phyloP scores from a whole-genome alignment of 2,329 filamentous ascomycete species.

The Nothophaeocryptopus gaeumannii region DNA sequence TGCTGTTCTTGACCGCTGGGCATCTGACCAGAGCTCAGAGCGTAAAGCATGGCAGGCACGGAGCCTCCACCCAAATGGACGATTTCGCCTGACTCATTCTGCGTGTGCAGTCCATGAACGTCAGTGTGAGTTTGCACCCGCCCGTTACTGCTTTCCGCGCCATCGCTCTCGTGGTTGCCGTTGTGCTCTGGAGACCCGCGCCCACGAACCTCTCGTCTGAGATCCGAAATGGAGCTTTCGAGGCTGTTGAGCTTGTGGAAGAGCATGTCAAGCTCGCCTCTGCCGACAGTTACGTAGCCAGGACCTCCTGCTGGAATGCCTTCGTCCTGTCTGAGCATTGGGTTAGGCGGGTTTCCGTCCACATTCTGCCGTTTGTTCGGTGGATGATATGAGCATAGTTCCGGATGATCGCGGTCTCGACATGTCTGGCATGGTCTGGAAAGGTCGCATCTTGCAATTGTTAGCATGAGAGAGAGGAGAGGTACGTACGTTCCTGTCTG shows the following conservation, averaged over 20 bases:
- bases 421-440: conserved; percentile 51
- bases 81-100: conserved; percentile 54
- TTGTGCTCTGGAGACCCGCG: conserved; percentile 19
- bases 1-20: conserved; percentile 41
- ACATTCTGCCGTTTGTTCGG: conserved; percentile 37
- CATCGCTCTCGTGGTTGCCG: conserved; percentile 20
- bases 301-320: not conserved
- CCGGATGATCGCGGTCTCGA: conserved; percentile 51
- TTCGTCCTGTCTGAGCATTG: not conserved
- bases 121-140: conserved; percentile 38
- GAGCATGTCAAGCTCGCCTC: conserved; percentile 48
- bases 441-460: conserved; percentile 42
- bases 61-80: conserved; percentile 62
- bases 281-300: conserved; percentile 31
- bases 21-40: conserved; percentile 43
- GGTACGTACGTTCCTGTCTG: not conserved
- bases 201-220: conserved; percentile 35
- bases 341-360: conserved; percentile 18
- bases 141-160: conserved; percentile 15
- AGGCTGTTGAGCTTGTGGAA: conserved; percentile 49
- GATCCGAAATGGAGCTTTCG: conserved; percentile 46
- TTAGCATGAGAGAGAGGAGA: not conserved
- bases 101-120: conserved; percentile 58
- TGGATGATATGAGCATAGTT: conserved; percentile 45
- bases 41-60: conserved; percentile 59